phyloP scores from a whole-genome alignment of 2,329 filamentous ascomycete species.

The Fusarium mundagurra region DNA sequence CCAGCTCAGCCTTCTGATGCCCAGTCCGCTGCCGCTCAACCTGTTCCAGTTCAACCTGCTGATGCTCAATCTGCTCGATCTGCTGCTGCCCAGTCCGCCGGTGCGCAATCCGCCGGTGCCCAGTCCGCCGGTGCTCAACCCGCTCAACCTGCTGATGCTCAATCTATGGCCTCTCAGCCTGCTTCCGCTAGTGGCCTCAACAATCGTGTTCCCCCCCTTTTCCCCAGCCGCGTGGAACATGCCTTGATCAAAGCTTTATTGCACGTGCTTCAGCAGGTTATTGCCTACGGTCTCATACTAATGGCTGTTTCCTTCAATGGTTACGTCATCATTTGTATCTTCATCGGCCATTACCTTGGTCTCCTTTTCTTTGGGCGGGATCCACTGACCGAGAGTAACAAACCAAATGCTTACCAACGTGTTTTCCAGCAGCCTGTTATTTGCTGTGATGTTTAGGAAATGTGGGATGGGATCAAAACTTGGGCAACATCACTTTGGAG shows the following conservation, averaged over 20 bases:
- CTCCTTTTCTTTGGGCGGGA: slow-evolving; percentile 81
- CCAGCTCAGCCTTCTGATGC: neutral
- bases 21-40: no score
- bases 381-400: slow-evolving; percentile 46
- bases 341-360: slow-evolving; percentile 79
- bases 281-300: slow-evolving; percentile 84
- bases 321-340: slow-evolving; percentile 84
- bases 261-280: slow-evolving; percentile 76
- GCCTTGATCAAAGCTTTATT: slow-evolving; percentile 71
- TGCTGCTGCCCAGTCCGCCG: neutral
- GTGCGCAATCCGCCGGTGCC: no score
- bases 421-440: slow-evolving; percentile 52
- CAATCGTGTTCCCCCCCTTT: neutral
- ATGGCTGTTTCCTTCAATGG: slow-evolving; percentile 66
- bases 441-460: slow-evolving; percentile 49
- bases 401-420: slow-evolving; percentile 50
- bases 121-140: no score
- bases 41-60: neutral
- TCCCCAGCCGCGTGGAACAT: slow-evolving; percentile 72
- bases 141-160: neutral
- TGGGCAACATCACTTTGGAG: neutral
- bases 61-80: no score
- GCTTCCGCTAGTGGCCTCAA: neutral
- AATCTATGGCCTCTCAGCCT: neutral
- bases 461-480: no score